These are phyloP conservation scores for Schrenkiella parvula DNA, from an alignment of 345 rosid genomes.

Conservation along the genomic window DNA sequence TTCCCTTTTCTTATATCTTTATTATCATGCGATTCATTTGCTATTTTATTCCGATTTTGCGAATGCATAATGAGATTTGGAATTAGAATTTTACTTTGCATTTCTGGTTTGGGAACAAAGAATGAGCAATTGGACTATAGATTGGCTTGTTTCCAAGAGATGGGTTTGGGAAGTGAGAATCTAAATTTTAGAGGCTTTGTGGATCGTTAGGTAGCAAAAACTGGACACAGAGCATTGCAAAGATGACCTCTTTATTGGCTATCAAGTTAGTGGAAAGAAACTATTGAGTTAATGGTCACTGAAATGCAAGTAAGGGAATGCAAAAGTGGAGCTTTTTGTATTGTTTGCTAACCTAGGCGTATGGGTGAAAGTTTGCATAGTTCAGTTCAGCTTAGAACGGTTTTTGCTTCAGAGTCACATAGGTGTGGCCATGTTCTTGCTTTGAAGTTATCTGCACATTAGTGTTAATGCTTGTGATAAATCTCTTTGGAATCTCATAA, in stretches of 20 bases:
- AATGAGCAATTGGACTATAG: not conserved
- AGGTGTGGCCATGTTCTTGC: not conserved
- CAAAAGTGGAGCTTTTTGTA: not conserved
- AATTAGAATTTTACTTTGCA: not conserved
- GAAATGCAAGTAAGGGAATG: not conserved
- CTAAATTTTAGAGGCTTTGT: slow-evolving; percentile 3
- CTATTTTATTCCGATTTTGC: not conserved
- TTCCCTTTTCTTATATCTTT: not conserved
- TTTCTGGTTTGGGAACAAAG: not conserved
- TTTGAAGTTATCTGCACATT: not conserved
- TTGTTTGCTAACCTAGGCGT: not conserved
- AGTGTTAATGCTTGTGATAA: not conserved
- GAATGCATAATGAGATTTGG: not conserved
- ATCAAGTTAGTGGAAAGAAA: not conserved
- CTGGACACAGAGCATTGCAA: not conserved
- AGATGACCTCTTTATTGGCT: not conserved
- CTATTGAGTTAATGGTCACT: not conserved
- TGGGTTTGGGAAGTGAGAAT: not conserved
- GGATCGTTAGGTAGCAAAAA: not conserved
- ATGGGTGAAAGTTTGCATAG: not conserved
- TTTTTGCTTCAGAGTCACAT: not conserved
- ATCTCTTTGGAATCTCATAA: not conserved
- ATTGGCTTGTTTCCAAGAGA: not conserved
- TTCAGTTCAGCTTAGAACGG: not conserved
- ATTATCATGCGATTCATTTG: not conserved